Evolutionary conservation across 2,329 filamentous ascomycete species (phyloP).

Genomic region (Mycosphaerelloides madeirae): DNA sequence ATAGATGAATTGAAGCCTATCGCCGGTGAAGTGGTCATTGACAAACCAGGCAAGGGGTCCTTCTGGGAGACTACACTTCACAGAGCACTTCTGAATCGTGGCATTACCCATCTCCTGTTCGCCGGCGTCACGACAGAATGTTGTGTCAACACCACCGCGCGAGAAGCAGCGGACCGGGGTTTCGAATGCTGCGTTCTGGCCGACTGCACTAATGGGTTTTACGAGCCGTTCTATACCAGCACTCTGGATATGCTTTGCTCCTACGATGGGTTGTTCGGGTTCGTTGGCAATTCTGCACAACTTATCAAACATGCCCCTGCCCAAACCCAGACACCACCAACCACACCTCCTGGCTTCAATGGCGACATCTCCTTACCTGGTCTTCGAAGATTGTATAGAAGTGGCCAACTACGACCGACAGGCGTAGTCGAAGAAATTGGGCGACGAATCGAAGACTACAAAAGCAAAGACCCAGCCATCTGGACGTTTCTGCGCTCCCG

Average conservation of each 20-base stretch:
- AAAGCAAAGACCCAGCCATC: slow-evolving; percentile 44
- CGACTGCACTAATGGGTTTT: slow-evolving; percentile 49
- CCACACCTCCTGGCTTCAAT: slow-evolving; percentile 37
- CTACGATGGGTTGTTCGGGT: slow-evolving; percentile 51
- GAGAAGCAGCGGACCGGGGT: slow-evolving; percentile 57
- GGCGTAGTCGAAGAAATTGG: slow-evolving; percentile 43
- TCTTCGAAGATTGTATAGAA: slow-evolving; percentile 43
- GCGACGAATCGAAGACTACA: slow-evolving; percentile 47
- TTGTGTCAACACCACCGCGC: slow-evolving; percentile 53
- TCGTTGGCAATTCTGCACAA: slow-evolving; percentile 40
- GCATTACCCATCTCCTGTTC: slow-evolving; percentile 55
- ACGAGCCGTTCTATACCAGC: slow-evolving; percentile 42
- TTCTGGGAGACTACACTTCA: slow-evolving; percentile 56
- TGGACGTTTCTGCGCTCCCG: slow-evolving; percentile 47
- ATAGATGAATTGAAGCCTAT: slow-evolving; percentile 50
- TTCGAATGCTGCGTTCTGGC: slow-evolving; percentile 54
- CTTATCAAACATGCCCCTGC: slow-evolving; percentile 35
- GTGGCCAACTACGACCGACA: slow-evolving; percentile 41
- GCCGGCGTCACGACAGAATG: slow-evolving; percentile 57
- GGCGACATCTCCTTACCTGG: slow-evolving; percentile 42
- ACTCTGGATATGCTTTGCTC: slow-evolving; percentile 50
- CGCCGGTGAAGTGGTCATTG: slow-evolving; percentile 51
- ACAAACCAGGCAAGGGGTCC: slow-evolving; percentile 56
- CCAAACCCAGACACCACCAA: slow-evolving; percentile 33
- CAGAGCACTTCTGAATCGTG: slow-evolving; percentile 49